Percentiles rank a stretch among this genome's conserved stretches.
Conservation (phyloP, 257 asterid species). For the Solanum bukasovii region DNA sequence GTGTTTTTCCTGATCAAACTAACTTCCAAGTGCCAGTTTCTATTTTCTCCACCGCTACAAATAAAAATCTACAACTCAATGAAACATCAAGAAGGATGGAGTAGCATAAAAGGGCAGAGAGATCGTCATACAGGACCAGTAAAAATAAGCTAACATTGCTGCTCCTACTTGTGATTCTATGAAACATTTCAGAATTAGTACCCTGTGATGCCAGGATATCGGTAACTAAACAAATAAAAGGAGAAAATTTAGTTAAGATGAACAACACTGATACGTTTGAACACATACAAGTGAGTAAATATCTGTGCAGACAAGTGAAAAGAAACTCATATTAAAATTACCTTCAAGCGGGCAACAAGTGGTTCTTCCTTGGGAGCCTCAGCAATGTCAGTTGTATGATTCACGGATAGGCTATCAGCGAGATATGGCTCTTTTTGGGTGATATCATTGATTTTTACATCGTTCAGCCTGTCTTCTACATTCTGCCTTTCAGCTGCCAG, state of each 20-base stretch:
- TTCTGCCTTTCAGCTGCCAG: conserved; percentile 23
- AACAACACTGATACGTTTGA: neutral
- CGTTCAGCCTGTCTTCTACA: conserved; percentile 21
- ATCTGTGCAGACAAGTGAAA: neutral
- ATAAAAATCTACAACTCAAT: neutral
- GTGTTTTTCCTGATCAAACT: neutral
- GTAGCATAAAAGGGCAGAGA: neutral
- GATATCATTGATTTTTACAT: conserved; percentile 27
- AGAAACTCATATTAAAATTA: conserved; percentile 12
- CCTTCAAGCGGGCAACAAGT: conserved; percentile 89
- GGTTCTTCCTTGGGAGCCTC: conserved; percentile 63
- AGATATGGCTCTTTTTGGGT: conserved; percentile 25
- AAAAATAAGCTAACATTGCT: neutral
- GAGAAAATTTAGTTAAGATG: neutral
- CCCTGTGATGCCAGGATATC: neutral
- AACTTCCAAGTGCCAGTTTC: neutral
- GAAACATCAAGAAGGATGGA: neutral
- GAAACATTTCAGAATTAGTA: neutral
- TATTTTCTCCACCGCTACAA: neutral
- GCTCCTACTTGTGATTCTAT: neutral
- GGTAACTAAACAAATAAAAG: neutral
- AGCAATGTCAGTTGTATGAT: conserved; percentile 23
- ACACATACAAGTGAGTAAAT: neutral
- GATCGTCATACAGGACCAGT: neutral
- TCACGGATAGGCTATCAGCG: conserved; percentile 25